Base-by-base conservation (phyloP, 2,329 filamentous ascomycete genomes). In the Sclerotinia glacialis region DNA sequence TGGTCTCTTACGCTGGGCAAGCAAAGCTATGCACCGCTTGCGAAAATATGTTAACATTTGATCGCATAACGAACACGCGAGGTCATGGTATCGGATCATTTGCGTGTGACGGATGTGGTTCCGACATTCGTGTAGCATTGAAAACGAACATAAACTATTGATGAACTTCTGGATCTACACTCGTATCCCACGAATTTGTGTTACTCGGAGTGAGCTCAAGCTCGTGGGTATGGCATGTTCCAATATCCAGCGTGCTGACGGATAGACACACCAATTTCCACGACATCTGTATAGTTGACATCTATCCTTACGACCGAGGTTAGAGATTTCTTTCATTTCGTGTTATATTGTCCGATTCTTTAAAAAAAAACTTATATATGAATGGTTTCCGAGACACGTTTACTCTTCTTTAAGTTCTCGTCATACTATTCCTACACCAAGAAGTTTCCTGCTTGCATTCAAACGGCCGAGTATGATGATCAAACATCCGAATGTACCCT, bases 181-280 rank as follows among this genome's bases (percentile, higher is more conserved):
- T 65, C 21, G 23, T 59, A 42, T 59, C 23, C 34, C 4, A 49
- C n/a, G n/a, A 37, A 12, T 28, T 26, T 50, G 42, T 28, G n/a
- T 59, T 56, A 50, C 44, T 28, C 11, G 28, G n/a, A n/a, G 44
- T 21, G 59, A 60, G 31, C 23, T 61, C 12, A 18, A 60, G 21
- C 64, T 65, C 54, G 64, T 61, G 64, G 46, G 28, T 23, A 50
- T 44, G 11, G 64, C 46, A 65, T 65, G 54, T 46, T 31, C 44
- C 23, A 65, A 60, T 46, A 52, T 44, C 42, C 14, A 42, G 12
- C 52, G 54, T 37, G 34, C 12, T 58, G 44, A 31, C 55, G 54
- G 54, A 42, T 60, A 44, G 37, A 34, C n/a, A 46, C 16, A 40
- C 28, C 26, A 53, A 26, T 18, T 37, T 44, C 26, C 46, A 34